Evolutionary conservation across 345 rosid species (phyloP), one percentile per base, ranked within the genome.

Genomic region (Pelargonium nanum): DNA sequence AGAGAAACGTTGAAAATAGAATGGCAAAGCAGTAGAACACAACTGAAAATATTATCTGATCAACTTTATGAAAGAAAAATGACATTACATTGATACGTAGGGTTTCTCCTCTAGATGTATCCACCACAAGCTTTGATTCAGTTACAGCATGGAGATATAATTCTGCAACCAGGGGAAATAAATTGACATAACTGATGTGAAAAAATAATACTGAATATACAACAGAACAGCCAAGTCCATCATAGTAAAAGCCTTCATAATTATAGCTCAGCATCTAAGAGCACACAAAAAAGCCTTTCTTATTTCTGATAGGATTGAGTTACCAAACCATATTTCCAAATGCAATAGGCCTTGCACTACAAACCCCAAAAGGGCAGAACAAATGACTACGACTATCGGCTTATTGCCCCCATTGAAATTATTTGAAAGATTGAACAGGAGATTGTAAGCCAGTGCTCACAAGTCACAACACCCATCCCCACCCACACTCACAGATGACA

Each of bases 81-180:
- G 62, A 69, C 45, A 71, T 75, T 93, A 89, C 99, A 63, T 89
- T 89, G 77, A 89, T 87, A 5, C 85, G 89, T 44, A 93, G 69
- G 44, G 83, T 82, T 78, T 89, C 97, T 73, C 97, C 96, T 64
- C 97, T 78, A 12, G 99, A 93, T 45, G 97, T 89, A 70, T 93
- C 99, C n/a, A 93, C 99, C 24, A 84, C 78, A 58, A 93, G 92
- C 83, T 89, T 84, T 22, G 99, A 76, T 82, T 93, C 97, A 2
- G 94, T 89, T 26, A 74, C 96, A 0, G 86, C 81, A 72, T 85
- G 88, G 48, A 93, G 80, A 77, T 87, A 93, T 21, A 93, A 68
- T 26, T 81, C 99, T 93, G 83, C 72, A 70, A 65, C 26, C 70
- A 70, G n/a, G n/a, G 53, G 26, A 22, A 61, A 54, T 22, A 40